Evolutionary conservation across 106 monocot genomes (phyloP), one percentile per base, ranked within the genome.

Genomic region (Apostasia shenzhenica): DNA sequence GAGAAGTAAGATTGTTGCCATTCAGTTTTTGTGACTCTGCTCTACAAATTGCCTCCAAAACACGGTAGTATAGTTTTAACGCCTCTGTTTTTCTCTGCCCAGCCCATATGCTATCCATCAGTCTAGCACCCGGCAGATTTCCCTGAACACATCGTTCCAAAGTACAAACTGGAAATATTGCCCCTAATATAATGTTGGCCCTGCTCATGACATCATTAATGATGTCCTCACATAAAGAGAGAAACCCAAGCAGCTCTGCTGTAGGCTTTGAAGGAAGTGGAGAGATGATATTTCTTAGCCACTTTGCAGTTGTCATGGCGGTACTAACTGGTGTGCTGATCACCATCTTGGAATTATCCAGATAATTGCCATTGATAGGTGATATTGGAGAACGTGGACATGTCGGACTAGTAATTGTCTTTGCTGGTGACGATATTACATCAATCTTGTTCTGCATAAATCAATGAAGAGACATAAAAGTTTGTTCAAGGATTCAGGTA

Each of bases 231-330:
- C 93, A 89, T 54, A 84, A 78, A 63, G 82, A 82, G 57, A 97
- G 76, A 63, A 97, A 97, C 14, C 61, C 80, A 12, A 66, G 81
- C 57, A 97, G 81, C 41, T 86, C 92, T 59, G 69, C 43, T 6
- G 92, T 81, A 73, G 97, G 97, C 68, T 69, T 87, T 65, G 81
- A 79, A 77, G 89, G 69, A 76, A 89, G 89, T 62, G 89, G 87
- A 59, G 89, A 86, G 67, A 92, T 85, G 26, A 86, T 72, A 55
- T 65, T 82, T 2, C 92, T 80, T 42, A 97, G 97, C 97, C 97
- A 97, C 69, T 92, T 97, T 74, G 97, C 97, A 54, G 97, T 92
- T 51, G 97, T 92, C 89, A 97, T 86, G 49, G 97, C 89, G 13
- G 87, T 83, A 81, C 84, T 89, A 63, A 97, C 92, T 60, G 97